Evolutionary conservation across 2,329 filamentous ascomycete genomes (phyloP), one percentile per base, ranked within the genome.

Genomic region (Colletotrichum ledebouriae): DNA sequence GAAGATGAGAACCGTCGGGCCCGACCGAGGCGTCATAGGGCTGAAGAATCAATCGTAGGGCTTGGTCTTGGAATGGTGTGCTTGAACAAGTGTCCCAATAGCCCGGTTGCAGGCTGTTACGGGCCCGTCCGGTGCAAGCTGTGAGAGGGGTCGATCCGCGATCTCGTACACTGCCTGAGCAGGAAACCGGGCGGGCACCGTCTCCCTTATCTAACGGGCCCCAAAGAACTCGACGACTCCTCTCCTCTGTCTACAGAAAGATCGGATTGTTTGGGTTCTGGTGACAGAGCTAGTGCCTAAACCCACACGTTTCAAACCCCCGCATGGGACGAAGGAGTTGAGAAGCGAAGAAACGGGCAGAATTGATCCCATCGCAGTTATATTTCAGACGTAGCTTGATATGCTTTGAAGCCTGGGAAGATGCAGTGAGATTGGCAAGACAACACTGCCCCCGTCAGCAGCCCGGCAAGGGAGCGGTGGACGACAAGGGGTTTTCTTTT

Each of bases 1-100:
- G 11, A 67, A 67, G 47, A 60, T 67, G n/a, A 67, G 60, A 15
- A 67, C 42, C 15, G 33, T 39, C 13, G 59, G 59, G 20, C 59
- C 65, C 15, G 46, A 15, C 22, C 46, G 22, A 10, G 44, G 25
- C 59, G 41, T 57, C 25, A 34, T 57, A 34, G 59, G 59, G 20
- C 42, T 63, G 29, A 29, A 59, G 53, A 33, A 41, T 34, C 17
- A 33, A 53, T 37, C 52, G 34, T 25, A 56, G 37, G 53, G 53
- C 53, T 56, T 37, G 29, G 0, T 1, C n/a, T 0, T n/a, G 39
- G 49, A 33, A 17, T 0, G 12, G 12, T 37, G n/a, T 1, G 2
- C 49, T 53, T 34, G 11, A 2, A 29, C 15, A n/a, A n/a, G 10
- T 6, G 49, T 60, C 44, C 58, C 58, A 50, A 17, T 2, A n/a